Percentiles rank a stretch among this genome's conserved stretches.
Conservation (phyloP, 345 rosid genomes). For the Erucastrum elatum region DNA sequence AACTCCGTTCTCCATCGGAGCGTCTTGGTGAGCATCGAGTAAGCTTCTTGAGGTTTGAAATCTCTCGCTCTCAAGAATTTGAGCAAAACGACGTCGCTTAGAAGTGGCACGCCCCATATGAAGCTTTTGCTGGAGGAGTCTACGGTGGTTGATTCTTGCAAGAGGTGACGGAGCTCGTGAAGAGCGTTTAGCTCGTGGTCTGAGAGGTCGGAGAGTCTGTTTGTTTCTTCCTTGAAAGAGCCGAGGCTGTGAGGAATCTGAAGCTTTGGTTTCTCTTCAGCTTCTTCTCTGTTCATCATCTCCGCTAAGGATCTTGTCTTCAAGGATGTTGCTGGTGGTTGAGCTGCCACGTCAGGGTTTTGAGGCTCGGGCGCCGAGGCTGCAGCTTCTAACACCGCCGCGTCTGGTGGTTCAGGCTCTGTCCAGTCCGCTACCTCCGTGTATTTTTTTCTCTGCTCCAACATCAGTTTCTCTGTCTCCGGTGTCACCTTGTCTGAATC, state of each 20-base stretch:
- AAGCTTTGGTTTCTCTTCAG: conserved; percentile 37
- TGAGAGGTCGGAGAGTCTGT: conserved; percentile 56
- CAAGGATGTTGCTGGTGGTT: conserved; percentile 22
- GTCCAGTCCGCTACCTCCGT: conserved; percentile 38
- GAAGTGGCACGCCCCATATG: conserved; percentile 79
- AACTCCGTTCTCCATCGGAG: conserved; percentile 72
- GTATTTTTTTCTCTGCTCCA: conserved; percentile 31
- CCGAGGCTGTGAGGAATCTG: conserved; percentile 42
- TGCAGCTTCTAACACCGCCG: conserved; percentile 37
- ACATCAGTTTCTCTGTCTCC: conserved; percentile 24
- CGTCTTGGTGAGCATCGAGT: conserved; percentile 72
- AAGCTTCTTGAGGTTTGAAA: conserved; percentile 71
- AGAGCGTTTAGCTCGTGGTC: conserved; percentile 49
- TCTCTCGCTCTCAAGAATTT: conserved; percentile 85
- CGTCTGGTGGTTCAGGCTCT: conserved; percentile 39
- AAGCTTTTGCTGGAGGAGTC: conserved; percentile 36
- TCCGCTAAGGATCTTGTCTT: conserved; percentile 40
- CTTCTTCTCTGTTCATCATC: conserved; percentile 54
- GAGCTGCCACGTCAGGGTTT: neutral
- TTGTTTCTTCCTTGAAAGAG: conserved; percentile 75
- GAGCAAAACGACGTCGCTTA: conserved; percentile 70
- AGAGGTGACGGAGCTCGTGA: conserved; percentile 44
- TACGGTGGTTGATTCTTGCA: conserved; percentile 44
- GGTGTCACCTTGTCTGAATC: neutral
- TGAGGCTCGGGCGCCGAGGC: conserved; percentile 20